Evolutionary conservation across 352 stramenopile genomes (phyloP), one percentile per base, ranked within the genome.

Genomic region (Pythium sp.): DNA sequence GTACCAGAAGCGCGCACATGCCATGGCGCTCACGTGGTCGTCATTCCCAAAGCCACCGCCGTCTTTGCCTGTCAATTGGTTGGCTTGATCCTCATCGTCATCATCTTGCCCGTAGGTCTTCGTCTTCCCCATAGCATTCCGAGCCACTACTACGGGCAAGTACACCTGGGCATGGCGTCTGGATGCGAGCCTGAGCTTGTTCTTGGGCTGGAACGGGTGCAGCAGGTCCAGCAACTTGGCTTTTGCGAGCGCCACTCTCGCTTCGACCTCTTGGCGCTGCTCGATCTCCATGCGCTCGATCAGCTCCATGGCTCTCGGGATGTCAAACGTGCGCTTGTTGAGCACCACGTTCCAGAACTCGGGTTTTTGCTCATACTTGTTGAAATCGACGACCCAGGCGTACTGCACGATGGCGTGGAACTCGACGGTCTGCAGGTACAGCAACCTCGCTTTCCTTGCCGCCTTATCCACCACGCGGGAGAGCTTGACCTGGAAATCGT

Each of bases 261-360:
- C 73, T 6, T 90, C 82, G 24, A 93, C 28, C 36, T 75, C 77
- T 32, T 89, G 72, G 2, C 81, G 74, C 26, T 88, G 65, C 15
- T 82, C 77, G 5, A 59, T 57, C 41, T 90, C 80, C 80, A 93
- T 89, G 1, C 69, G 76, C 55, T 93, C 80, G 15, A 93, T 78
- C 14, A 78, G 22, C 41, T 85, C 64, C 74, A 93, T 83, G 0
- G 80, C 77, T 26, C 83, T 85, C 20, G 85, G 85, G 1, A 77
- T 71, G 3, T 74, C 76, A 47, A 82, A 63, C 12, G 79, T 78
- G n/a, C 81, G 74, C 54, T 72, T 79, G 70, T 93, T 91, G 8
- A 89, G 73, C 24, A 93, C 85, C 8, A 93, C 81, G 54, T 93
- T 91, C 85, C 85, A 93, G 65, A 81, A 91, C 72, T 93, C 82